Conservation (phyloP, 2,329 filamentous ascomycete genomes). For the Onygena corvina region DNA sequence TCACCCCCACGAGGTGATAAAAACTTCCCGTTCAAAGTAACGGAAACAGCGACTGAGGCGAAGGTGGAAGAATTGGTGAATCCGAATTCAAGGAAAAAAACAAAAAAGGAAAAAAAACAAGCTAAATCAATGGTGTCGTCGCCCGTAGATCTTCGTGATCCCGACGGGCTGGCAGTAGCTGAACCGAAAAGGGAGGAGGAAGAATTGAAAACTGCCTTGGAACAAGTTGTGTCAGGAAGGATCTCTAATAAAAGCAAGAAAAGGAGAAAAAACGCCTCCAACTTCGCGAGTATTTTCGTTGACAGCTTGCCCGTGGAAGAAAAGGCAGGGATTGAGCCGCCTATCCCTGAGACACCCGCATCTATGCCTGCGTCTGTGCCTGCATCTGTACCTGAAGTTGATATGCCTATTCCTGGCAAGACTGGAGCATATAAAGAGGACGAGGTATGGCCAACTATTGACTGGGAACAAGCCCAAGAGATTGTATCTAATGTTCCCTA, state of each 20-base stretch:
- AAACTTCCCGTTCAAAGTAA: not conserved
- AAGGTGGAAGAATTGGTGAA: not conserved
- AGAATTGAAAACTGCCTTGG: not conserved
- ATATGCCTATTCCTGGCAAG: constrained; percentile 1
- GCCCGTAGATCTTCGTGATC: not conserved
- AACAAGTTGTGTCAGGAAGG: not conserved
- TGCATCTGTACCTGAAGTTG: not conserved
- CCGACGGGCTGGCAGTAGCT: not conserved
- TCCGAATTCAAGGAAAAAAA: constrained; percentile 39
- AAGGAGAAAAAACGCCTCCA: constrained; percentile 15
- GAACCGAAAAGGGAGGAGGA: not conserved
- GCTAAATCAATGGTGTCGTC: not conserved
- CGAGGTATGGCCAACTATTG: constrained; percentile 29
- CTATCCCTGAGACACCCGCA: constrained; percentile 8
- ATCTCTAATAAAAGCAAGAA: constrained; percentile 14
- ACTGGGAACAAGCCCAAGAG: constrained; percentile 23
- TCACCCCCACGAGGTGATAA: not conserved
- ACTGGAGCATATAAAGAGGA: constrained; percentile 17
- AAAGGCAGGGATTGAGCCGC: constrained; percentile 19
- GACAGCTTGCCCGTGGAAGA: constrained; percentile 17
- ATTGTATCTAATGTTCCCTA: constrained; percentile 5
- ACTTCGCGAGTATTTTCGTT: not conserved
- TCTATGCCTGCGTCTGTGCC: too few species aligned
- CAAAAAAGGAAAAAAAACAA: constrained; percentile 5
- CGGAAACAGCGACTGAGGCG: constrained; percentile 1